Evolutionary conservation across 192 early-diverging fungal genomes (phyloP).

Genomic region (Backusella sp.): DNA sequence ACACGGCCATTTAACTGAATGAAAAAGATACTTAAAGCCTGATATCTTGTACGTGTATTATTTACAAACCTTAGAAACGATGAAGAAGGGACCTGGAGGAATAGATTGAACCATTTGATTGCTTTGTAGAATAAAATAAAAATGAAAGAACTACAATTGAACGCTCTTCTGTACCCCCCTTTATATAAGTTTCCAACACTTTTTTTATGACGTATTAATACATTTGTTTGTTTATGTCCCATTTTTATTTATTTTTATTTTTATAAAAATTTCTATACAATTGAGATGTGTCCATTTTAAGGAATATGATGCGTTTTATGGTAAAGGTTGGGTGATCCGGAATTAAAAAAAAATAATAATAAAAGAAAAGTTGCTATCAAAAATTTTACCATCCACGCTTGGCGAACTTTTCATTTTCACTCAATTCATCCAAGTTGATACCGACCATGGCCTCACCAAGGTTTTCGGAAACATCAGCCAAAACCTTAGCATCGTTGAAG

Average conservation of each 20-base stretch:
- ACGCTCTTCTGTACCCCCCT: background rate
- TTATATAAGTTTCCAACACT: background rate
- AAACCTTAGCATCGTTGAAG: slow-evolving; percentile 85
- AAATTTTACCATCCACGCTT: slow-evolving; percentile 27
- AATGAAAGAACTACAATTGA: background rate
- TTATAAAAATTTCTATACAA: slow-evolving; percentile 3
- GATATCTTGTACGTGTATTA: background rate
- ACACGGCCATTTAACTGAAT: slow-evolving; percentile 24
- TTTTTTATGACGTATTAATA: background rate
- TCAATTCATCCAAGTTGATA: slow-evolving; percentile 78
- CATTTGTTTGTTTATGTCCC: background rate
- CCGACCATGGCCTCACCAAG: slow-evolving; percentile 98
- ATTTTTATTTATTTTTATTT: background rate
- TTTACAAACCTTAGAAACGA: slow-evolving; percentile 8
- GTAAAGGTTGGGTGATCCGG: background rate
- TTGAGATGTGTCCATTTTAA: background rate
- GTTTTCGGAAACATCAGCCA: slow-evolving; percentile 88
- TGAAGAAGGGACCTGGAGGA: slow-evolving; percentile 13
- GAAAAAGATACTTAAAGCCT: background rate
- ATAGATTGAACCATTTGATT: slow-evolving; percentile 8
- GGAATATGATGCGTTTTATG: slow-evolving; percentile 5
- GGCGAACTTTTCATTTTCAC: slow-evolving; percentile 30
- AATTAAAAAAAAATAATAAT: background rate
- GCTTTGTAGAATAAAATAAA: background rate
- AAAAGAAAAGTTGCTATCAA: background rate